Evolutionary conservation across 148 eudicot species (phyloP), one percentile per base, ranked within the genome.

Genomic region (Chenopodium formosanum): DNA sequence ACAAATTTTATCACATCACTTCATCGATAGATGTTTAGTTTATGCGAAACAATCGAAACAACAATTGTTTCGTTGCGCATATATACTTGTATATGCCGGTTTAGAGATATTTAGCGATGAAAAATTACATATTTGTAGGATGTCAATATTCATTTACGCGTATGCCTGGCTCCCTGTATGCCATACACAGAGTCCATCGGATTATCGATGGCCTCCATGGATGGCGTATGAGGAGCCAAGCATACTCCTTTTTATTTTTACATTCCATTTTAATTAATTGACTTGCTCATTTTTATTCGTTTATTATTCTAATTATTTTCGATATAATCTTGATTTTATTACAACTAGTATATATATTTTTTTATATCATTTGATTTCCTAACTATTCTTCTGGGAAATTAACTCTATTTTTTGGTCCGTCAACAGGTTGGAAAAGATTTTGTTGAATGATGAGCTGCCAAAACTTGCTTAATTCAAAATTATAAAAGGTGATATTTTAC

Each of bases 91-190:
- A 40, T 37, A 37, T 40, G 44, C 44, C 44, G 44, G 7, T 40
- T 40, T 40, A 40, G 5, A 40, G 44, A 40, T 40, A 40, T 40
- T 40, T 40, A 40, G 7, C 44, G 44, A 40, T 40, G 44, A 40
- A 40, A 40, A 40, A 40, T 40, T 25, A 7, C 16, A 29, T 66
- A 66, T 11, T 7, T 12, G 2, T 69, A 47, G 73, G 1, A 17
- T 70, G 73, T 37, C 37, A 52, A 2, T 69, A 40, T 9, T 32
- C 27, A 16, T 60, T 60, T 67, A 40, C 48, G 23, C 40, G 78
- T 86, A 86, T 86, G 88, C 88, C 86, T 86, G 88, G 88, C 88
- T 86, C 88, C 88, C 86, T 83, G 86, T 86, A 86, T 83, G 88
- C 88, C 88, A 86, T 86, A 53, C 80, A 65, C 82, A 70, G 86